A percentile compares a stretch with the other conserved stretches of the same genome.
Evolutionary conservation across 768 basidiomycete genomes (phyloP).

Genomic region (Termitomyces sp.): DNA sequence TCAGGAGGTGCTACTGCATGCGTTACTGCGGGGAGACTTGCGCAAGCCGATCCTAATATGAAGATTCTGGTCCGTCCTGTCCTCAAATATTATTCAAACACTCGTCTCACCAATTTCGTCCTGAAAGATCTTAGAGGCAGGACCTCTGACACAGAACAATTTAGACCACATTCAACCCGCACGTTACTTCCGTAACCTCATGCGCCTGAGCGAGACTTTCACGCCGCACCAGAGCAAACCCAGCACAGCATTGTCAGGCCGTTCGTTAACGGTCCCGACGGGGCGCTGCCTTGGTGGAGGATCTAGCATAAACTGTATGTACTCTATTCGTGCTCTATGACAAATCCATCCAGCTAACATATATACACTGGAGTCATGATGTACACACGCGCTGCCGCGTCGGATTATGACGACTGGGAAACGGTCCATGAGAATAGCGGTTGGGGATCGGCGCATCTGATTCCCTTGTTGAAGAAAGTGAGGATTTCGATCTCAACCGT

Average conservation of each 20-base stretch:
- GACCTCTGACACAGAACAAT: conserved; percentile 44
- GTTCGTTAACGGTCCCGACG: conserved; percentile 36
- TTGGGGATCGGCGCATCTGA: conserved; percentile 55
- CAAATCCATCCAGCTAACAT: not conserved
- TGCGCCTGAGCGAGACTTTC: conserved; percentile 36
- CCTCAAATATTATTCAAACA: not conserved
- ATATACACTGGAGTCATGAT: conserved; percentile 38
- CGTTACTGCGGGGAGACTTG: conserved; percentile 51
- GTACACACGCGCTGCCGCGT: conserved; percentile 57
- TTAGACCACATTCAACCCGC: conserved; percentile 51
- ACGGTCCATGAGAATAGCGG: conserved; percentile 46
- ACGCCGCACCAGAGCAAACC: conserved; percentile 41
- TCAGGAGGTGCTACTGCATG: conserved; percentile 53
- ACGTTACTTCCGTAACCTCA: conserved; percentile 40
- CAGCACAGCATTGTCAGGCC: conserved; percentile 38
- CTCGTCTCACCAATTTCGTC: not conserved
- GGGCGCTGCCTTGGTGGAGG: conserved; percentile 61
- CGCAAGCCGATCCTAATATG: conserved; percentile 45
- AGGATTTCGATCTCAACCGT: not conserved
- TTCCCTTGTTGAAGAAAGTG: conserved; percentile 59
- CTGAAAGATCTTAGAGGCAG: conserved; percentile 53
- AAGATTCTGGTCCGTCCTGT: conserved; percentile 45
- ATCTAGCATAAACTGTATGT: conserved; percentile 57
- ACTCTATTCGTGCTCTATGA: too few species aligned
- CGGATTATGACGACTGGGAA: conserved; percentile 68